A percentile compares a stretch with the other conserved stretches of the same genome.
These are phyloP conservation scores for Grosmannia clavigera DNA, from an alignment of 2,329 filamentous ascomycete genomes.

Conservation along the genomic window DNA sequence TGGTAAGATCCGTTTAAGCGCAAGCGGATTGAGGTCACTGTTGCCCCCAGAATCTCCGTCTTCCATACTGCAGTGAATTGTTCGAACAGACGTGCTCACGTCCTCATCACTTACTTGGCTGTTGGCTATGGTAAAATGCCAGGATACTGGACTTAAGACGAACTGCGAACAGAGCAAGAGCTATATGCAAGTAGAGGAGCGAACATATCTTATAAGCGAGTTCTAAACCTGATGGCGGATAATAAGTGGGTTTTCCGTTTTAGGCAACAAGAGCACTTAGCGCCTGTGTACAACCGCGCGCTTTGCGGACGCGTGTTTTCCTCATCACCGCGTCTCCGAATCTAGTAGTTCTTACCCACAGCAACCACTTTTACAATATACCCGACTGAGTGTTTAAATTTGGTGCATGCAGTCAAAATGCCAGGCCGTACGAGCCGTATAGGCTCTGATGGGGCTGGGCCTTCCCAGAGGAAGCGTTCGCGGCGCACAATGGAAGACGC, in stretches of 20 bases:
- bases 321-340: not conserved
- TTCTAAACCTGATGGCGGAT: not conserved
- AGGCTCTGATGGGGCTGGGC: not conserved
- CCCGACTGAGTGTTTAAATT: too few relatives aligned
- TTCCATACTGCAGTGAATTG: not conserved
- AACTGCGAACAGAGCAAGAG: not conserved
- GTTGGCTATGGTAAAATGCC: not conserved
- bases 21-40: not conserved
- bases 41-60: not conserved
- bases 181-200: not conserved
- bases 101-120: not conserved
- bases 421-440: slow-evolving; percentile 14
- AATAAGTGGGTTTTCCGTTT: not conserved
- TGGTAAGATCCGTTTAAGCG: slow-evolving; percentile 32
- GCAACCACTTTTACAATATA: not conserved
- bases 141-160: not conserved
- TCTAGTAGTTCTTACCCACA: not conserved
- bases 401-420: slow-evolving; percentile 13
- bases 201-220: not conserved
- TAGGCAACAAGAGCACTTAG: not conserved
- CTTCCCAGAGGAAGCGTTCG: slow-evolving; percentile 28
- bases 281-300: not conserved
- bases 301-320: not conserved
- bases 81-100: not conserved
- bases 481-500: slow-evolving; percentile 22